Evolutionary conservation across 208 protist genomes (phyloP).

Genomic region (Leishmania tarentolae): DNA sequence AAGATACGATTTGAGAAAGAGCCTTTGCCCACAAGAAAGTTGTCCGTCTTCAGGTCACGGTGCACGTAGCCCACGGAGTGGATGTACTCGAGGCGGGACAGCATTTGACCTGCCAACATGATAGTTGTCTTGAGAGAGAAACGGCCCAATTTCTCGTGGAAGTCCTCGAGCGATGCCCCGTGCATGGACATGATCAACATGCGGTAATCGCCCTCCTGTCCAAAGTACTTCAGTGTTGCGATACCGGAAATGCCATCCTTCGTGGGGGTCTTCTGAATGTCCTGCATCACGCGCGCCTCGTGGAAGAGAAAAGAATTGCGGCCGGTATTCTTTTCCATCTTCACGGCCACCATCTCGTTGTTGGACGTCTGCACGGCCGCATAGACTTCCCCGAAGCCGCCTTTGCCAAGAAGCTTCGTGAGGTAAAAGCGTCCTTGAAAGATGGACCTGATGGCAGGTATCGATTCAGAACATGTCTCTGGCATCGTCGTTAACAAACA

Average conservation of each 20-base stretch:
- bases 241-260: slow-evolving; percentile 86
- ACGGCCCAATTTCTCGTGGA: slow-evolving; percentile 63
- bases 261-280: slow-evolving; percentile 69
- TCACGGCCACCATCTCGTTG: slow-evolving; percentile 65
- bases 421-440: slow-evolving; percentile 79
- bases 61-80: slow-evolving; percentile 98
- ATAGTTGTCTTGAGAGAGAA: slow-evolving; percentile 99
- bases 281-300: slow-evolving; percentile 95
- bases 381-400: slow-evolving; percentile 99
- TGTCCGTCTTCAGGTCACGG: slow-evolving; percentile 99
- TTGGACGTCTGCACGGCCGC: slow-evolving; percentile 62
- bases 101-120: slow-evolving; percentile 98
- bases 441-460: slow-evolving; percentile 40
- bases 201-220: slow-evolving; percentile 97
- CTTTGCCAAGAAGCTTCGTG: slow-evolving; percentile 90
- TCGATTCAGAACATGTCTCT: slow-evolving; percentile 20
- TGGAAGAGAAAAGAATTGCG: slow-evolving; percentile 97
- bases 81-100: slow-evolving; percentile 96
- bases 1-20: slow-evolving; percentile 83
- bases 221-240: slow-evolving; percentile 96
- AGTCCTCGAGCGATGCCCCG: slow-evolving; percentile 97
- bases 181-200: slow-evolving; percentile 99
- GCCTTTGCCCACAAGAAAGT: slow-evolving; percentile 98
- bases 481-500: slow-evolving; percentile 17
- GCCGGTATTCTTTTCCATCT: slow-evolving; percentile 84